Base-by-base conservation (phyloP, 2,329 filamentous ascomycete genomes). In the Talaromyces islandicus region DNA sequence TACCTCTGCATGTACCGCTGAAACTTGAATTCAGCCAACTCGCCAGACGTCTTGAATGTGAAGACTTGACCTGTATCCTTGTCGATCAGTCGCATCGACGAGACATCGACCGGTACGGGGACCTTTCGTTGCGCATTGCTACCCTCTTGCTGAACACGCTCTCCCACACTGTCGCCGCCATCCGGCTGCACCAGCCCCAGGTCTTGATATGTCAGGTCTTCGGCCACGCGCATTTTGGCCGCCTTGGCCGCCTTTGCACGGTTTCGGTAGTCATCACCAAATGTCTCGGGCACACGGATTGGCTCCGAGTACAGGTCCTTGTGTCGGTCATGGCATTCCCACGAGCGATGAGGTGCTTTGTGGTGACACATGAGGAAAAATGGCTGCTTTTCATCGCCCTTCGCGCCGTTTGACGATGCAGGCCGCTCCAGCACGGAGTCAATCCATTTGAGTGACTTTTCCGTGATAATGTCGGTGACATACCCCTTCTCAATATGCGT, bases 361-460 rank as follows among this genome's bases (percentile, higher is more conserved):
- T 84, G 81, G 63, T 83, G 81, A 65, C 80, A 83, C 81, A 84
- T 83, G 50, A 82, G 64, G 64, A 83, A 83, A 68, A 83, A 83
- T 0, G 80, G 80, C 59, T 71, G 71, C 1, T 59, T 48, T 5
- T 60, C 63, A 46, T 72, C 70, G 30, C 30, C 10, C 10, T 4
- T 32, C 30, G 1, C 30, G 10, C 30, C 30, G 7, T 71, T 69
- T 35, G 32, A 35, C 17, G 32, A 17, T 35, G 32, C 5, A 17
- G 12, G 32, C 5, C 14, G 32, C 12, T 35, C 32, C 32, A 35
- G 7, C 12, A 35, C 12, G 21, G 67, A 53, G 35, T 70, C 65
- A 19, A 82, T 75, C 65, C 72, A 81, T 29, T 76, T 65, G 5
- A 83, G 62, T 25, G 71, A 76, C 67, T 81, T 82, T 60, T 83